Evolutionary conservation across 1,284 basidiomycete genomes (phyloP).

Genomic region (Trichosporon sp.): DNA sequence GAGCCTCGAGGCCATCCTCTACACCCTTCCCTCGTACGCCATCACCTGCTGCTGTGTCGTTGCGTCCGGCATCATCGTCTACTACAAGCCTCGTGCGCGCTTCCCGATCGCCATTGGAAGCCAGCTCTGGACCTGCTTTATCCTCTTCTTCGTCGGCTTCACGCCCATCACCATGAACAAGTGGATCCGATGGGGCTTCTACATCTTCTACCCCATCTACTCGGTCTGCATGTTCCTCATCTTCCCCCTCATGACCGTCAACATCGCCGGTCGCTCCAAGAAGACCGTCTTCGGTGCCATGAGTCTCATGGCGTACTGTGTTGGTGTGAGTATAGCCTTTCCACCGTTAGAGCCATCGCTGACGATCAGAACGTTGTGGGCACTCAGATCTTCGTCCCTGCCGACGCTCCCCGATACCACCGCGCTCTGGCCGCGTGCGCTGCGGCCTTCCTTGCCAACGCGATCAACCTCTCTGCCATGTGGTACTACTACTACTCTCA

Average conservation of each 20-base stretch:
- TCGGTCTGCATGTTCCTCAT: constrained; percentile 20
- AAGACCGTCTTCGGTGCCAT: constrained; percentile 21
- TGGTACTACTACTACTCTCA: constrained; percentile 23
- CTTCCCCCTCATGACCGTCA: constrained; percentile 14
- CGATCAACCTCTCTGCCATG: constrained; percentile 17
- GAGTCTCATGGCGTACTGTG: constrained; percentile 23
- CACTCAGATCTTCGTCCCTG: constrained; percentile 20
- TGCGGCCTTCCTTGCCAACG: constrained; percentile 12
- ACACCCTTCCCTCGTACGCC: constrained; percentile 20
- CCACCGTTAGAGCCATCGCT: neutral
- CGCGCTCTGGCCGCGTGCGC: constrained; percentile 21
- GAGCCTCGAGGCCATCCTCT: constrained; percentile 22
- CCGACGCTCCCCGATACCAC: constrained; percentile 24
- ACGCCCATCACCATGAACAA: constrained; percentile 6
- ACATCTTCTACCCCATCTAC: constrained; percentile 13
- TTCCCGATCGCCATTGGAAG: constrained; percentile 24
- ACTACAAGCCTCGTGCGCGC: constrained; percentile 16
- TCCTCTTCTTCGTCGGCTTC: constrained; percentile 25
- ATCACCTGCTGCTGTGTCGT: constrained; percentile 20
- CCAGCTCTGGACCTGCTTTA: constrained; percentile 13
- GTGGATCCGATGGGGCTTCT: constrained; percentile 26
- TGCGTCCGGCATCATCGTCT: constrained; percentile 12
- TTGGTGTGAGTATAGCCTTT: constrained; percentile 8
- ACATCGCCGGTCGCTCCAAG: constrained; percentile 20
- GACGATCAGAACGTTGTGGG: constrained; percentile 21